Percentiles rank a stretch among this genome's conserved stretches.
Evolutionary conservation across 306 rosid species (phyloP).

Genomic region (Purshia tridentata): DNA sequence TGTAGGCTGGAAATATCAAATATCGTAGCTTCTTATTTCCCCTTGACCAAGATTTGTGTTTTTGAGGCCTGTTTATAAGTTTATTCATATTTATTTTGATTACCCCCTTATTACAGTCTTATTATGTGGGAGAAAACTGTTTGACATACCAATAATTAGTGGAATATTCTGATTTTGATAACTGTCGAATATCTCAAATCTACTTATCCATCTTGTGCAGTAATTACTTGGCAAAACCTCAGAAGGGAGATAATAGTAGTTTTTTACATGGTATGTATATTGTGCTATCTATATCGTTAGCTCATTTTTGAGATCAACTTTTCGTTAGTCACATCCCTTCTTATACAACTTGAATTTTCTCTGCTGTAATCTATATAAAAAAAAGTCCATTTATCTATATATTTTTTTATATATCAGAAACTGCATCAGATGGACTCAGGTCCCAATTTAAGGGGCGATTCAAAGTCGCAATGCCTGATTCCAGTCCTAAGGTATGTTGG

Average conservation of each 20-base stretch:
- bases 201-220: not conserved
- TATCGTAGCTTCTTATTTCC: not conserved
- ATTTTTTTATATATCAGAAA: slow-evolving; percentile 35
- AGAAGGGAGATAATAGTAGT: not conserved
- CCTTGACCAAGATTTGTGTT: not conserved
- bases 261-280: not conserved
- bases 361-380: not conserved
- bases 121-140: not conserved
- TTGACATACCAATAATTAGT: not conserved
- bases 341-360: not conserved
- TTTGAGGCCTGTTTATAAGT: not conserved
- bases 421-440: slow-evolving; percentile 37
- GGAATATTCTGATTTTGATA: slow-evolving; percentile 7
- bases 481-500: slow-evolving; percentile 49
- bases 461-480: slow-evolving; percentile 34
- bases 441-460: slow-evolving; percentile 44
- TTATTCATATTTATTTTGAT: not conserved
- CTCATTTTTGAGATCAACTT: not conserved
- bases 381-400: not conserved
- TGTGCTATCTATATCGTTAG: not conserved
- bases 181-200: not conserved
- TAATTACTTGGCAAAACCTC: slow-evolving; percentile 6
- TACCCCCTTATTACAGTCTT: not conserved
- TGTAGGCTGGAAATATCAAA: not conserved
- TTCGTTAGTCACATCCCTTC: not conserved